A percentile compares a stretch with the other conserved stretches of the same genome.
These are phyloP conservation scores for Malassezia brasiliensis DNA, from an alignment of 1,284 basidiomycete genomes.

Conservation along the genomic window DNA sequence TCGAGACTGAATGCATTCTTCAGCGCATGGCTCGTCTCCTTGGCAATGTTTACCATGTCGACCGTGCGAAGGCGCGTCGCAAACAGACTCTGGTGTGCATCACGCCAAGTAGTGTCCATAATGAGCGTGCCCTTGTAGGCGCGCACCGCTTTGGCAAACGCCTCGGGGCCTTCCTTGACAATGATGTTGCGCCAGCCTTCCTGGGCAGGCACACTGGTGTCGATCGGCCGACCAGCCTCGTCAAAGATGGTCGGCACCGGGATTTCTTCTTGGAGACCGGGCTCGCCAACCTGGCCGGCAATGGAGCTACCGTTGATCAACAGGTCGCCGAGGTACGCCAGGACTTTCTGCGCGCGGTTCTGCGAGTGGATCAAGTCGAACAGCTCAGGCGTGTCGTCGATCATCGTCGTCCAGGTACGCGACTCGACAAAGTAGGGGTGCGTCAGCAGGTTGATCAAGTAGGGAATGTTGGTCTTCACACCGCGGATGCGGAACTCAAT, in stretches of 20 bases:
- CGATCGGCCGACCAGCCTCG: slow-evolving; percentile 63
- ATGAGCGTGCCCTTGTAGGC: slow-evolving; percentile 76
- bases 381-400: slow-evolving; percentile 96
- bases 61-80: slow-evolving; percentile 92
- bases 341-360: slow-evolving; percentile 94
- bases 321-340: slow-evolving; percentile 93
- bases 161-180: slow-evolving; percentile 92
- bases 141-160: slow-evolving; percentile 94
- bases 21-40: slow-evolving; percentile 78
- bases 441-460: slow-evolving; percentile 95
- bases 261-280: slow-evolving; percentile 84
- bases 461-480: slow-evolving; percentile 94
- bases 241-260: slow-evolving; percentile 71
- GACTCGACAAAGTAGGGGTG: slow-evolving; percentile 92
- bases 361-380: slow-evolving; percentile 97
- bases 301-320: slow-evolving; percentile 97
- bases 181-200: slow-evolving; percentile 98
- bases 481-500: slow-evolving; percentile 99
- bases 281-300: slow-evolving; percentile 85
- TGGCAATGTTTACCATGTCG: slow-evolving; percentile 98
- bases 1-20: slow-evolving; percentile 93
- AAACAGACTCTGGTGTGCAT: slow-evolving; percentile 94
- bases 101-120: slow-evolving; percentile 85
- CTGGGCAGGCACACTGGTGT: slow-evolving; percentile 71
- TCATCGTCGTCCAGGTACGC: slow-evolving; percentile 78